Percentiles rank a stretch among this genome's conserved stretches.
These are phyloP conservation scores for Colletotrichum spinosum DNA, from an alignment of 2,329 filamentous ascomycete species.

Conservation along the genomic window DNA sequence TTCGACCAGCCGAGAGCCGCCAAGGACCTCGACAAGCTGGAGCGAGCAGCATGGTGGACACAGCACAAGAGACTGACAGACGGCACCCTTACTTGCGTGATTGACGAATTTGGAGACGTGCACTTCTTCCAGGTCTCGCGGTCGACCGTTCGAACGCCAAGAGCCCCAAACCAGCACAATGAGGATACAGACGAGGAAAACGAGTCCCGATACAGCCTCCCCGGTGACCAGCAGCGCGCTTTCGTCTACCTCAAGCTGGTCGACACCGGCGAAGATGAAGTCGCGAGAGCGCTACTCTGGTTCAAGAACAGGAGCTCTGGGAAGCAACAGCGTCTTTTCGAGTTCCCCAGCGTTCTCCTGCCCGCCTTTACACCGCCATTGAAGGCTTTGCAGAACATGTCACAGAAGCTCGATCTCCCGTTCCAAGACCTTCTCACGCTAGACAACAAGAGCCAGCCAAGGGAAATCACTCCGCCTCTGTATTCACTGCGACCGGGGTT, in stretches of 20 bases:
- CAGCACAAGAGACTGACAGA: constrained; percentile 59
- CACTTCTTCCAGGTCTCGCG: constrained; percentile 56
- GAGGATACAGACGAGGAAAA: not conserved
- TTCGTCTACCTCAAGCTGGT: constrained; percentile 48
- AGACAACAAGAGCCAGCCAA: constrained; percentile 40
- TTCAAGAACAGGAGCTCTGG: constrained; percentile 39
- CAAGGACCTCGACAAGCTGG: constrained; percentile 36
- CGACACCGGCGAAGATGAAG: constrained; percentile 39
- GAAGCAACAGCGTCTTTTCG: constrained; percentile 57
- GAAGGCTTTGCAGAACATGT: constrained; percentile 65
- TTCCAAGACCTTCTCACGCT: constrained; percentile 59
- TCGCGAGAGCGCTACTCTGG: constrained; percentile 46
- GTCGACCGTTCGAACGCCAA: constrained; percentile 39
- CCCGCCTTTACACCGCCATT: constrained; percentile 69
- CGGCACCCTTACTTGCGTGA: constrained; percentile 62
- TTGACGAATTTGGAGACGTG: constrained; percentile 51
- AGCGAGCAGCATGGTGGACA: constrained; percentile 63
- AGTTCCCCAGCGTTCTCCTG: constrained; percentile 71
- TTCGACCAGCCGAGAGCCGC: constrained; percentile 57
- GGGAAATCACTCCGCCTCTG: constrained; percentile 53
- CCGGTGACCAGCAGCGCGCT: constrained; percentile 44
- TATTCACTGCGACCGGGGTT: constrained; percentile 64
- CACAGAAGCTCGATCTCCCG: constrained; percentile 55
- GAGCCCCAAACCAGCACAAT: constrained; percentile 32
- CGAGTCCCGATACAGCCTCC: constrained; percentile 42